Evolutionary conservation across 23 red algal genomes (phyloP).

Genomic region (Pyropia haitanensis): DNA sequence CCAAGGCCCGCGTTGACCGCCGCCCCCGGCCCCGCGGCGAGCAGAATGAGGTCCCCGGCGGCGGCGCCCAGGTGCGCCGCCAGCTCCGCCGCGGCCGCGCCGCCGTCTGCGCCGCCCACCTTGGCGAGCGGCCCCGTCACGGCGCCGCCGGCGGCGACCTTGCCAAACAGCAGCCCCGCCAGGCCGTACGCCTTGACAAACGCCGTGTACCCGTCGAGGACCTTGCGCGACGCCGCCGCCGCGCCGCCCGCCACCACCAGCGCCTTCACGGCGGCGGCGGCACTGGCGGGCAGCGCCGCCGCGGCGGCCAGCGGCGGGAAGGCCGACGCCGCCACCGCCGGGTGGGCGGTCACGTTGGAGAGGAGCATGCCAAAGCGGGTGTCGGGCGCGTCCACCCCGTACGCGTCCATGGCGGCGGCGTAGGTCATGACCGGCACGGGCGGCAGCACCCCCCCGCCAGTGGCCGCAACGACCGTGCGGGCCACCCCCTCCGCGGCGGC

Average conservation of each 20-base stretch:
- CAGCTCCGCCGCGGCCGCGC: slow-evolving; percentile 1
- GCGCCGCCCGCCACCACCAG: slow-evolving; percentile 56
- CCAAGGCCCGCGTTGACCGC: slow-evolving; percentile 78
- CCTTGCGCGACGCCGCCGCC: slow-evolving; percentile 52
- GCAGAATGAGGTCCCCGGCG: slow-evolving; percentile 61
- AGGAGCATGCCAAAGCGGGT: slow-evolving; percentile 91
- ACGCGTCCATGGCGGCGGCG: slow-evolving; percentile 61
- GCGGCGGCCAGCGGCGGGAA: slow-evolving; percentile 50
- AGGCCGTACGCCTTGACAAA: slow-evolving; percentile 81
- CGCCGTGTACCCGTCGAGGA: slow-evolving; percentile 70
- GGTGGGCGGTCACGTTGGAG: slow-evolving; percentile 26
- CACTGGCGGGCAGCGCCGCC: not conserved
- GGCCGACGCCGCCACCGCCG: slow-evolving; percentile 12
- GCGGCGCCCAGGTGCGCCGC: slow-evolving; percentile 28
- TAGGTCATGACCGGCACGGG: slow-evolving; percentile 74
- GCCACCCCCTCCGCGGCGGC: slow-evolving; percentile 66
- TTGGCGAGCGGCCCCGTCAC: slow-evolving; percentile 63
- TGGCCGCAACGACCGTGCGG: slow-evolving; percentile 35
- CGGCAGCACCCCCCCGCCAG: slow-evolving; percentile 22
- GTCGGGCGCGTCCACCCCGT: slow-evolving; percentile 97
- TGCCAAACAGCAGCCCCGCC: slow-evolving; percentile 75
- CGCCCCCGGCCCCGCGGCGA: slow-evolving; percentile 41
- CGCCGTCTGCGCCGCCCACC: not conserved
- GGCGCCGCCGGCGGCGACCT: slow-evolving; percentile 41
- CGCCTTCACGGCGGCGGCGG: slow-evolving; percentile 47